These are phyloP conservation scores for Pichia nakasei DNA, from an alignment of 805 yeast species.

Conservation along the genomic window DNA sequence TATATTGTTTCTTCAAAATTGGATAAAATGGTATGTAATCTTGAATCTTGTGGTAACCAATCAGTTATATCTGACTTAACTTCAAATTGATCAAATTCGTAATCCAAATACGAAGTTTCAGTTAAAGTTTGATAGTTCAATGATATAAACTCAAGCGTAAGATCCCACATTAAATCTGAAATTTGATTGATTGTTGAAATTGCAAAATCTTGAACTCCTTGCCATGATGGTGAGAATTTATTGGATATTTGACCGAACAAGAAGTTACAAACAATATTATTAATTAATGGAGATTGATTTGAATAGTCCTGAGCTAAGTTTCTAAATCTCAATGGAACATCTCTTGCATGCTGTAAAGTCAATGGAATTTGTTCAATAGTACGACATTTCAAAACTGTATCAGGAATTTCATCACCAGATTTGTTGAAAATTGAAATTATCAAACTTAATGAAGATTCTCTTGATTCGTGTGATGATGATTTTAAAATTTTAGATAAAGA, in stretches of 20 bases:
- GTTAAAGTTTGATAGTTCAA: conserved; percentile 13
- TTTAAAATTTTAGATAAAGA: conserved; percentile 30
- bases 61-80: conserved; percentile 10
- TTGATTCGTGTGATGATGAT: conserved; percentile 41
- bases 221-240: conserved; percentile 81
- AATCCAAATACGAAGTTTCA: conserved; percentile 14
- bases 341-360: conserved; percentile 63
- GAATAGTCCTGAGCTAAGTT: conserved; percentile 39
- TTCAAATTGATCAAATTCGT: conserved; percentile 9
- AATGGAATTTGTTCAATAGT: conserved; percentile 67
- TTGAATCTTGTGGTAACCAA: conserved; percentile 39
- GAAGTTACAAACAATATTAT: conserved; percentile 35
- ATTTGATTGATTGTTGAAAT: conserved; percentile 36
- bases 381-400: conserved; percentile 33
- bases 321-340: conserved; percentile 61
- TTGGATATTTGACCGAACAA: conserved; percentile 65
- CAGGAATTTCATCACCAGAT: conserved; percentile 18
- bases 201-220: conserved; percentile 56
- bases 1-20: conserved; percentile 20
- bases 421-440: conserved; percentile 37
- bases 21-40: conserved; percentile 36
- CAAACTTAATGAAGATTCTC: conserved; percentile 34
- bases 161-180: conserved; percentile 46
- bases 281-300: conserved; percentile 19
- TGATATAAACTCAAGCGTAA: conserved; percentile 31